Conservation (phyloP, 352 stramenopile genomes). For the Globisporangium recalcitrans region DNA sequence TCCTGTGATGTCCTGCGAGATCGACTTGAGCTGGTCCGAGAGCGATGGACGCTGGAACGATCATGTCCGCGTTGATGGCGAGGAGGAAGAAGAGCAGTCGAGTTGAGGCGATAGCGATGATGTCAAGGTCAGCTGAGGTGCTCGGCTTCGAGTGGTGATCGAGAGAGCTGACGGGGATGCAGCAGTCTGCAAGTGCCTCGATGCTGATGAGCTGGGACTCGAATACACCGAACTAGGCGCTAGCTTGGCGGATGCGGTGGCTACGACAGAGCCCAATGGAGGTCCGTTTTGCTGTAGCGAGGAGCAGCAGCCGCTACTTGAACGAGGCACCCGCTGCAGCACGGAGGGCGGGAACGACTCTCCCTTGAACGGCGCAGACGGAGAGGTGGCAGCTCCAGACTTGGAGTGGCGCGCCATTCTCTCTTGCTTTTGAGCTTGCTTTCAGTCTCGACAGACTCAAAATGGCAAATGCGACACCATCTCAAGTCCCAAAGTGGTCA, state of each 20-base stretch:
- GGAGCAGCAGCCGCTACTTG: neutral
- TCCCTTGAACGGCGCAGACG: constrained; percentile 47
- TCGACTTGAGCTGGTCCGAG: constrained; percentile 56
- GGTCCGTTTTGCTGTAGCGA: neutral
- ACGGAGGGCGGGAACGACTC: constrained; percentile 62
- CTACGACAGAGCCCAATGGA: neutral
- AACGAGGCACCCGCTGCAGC: constrained; percentile 23
- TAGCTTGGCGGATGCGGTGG: neutral
- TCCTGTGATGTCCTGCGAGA: constrained; percentile 42
- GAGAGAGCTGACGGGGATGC: neutral
- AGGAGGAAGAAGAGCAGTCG: no score
- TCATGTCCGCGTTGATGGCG: neutral
- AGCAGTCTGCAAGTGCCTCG: neutral
- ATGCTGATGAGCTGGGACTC: neutral
- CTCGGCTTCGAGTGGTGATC: constrained; percentile 5
- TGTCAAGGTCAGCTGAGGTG: neutral
- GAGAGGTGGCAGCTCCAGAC: neutral
- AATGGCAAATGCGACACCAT: neutral
- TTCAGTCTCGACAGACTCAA: neutral
- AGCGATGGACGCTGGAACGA: constrained; percentile 36
- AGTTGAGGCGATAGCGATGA: no score
- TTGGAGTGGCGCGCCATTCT: neutral
- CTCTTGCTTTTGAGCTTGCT: neutral
- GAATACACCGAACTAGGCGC: no score
- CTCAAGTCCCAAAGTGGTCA: neutral